A percentile compares a stretch with the other conserved stretches of the same genome.
These are phyloP conservation scores for Gossypium ekmanianum DNA, from an alignment of 345 rosid genomes.

Conservation along the genomic window DNA sequence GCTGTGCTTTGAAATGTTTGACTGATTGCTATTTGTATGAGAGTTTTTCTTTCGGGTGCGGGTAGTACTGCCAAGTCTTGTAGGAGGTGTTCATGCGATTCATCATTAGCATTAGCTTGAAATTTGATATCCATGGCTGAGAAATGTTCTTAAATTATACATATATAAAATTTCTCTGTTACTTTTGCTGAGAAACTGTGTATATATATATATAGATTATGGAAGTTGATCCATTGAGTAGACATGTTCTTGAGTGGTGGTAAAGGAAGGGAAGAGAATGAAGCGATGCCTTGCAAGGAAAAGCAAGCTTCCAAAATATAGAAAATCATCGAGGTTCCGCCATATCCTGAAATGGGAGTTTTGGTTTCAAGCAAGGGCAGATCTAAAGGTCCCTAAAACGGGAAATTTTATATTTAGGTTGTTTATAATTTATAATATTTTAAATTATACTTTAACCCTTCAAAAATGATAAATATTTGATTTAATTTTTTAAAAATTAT, in stretches of 20 bases:
- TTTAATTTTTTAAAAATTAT: no score
- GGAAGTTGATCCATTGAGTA: background rate
- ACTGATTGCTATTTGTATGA: conserved; percentile 68
- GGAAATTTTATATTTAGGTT: no score
- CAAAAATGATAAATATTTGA: no score
- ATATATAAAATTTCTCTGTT: background rate
- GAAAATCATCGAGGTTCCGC: background rate
- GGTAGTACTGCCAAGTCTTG: conserved; percentile 31
- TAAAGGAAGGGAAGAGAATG: conserved; percentile 25
- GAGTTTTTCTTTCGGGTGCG: conserved; percentile 36
- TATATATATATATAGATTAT: background rate
- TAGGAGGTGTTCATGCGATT: conserved; percentile 29
- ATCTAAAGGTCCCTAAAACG: no score
- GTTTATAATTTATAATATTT: no score
- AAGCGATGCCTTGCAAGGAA: conserved; percentile 65
- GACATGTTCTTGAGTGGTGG: conserved; percentile 33
- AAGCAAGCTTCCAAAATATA: conserved; percentile 24
- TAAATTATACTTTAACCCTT: no score
- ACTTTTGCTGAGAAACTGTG: background rate
- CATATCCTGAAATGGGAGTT: no score
- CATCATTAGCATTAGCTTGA: conserved; percentile 18
- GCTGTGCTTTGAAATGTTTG: conserved; percentile 90
- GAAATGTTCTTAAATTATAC: background rate
- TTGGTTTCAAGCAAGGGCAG: no score
- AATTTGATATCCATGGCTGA: conserved; percentile 26